A percentile compares a stretch with the other conserved stretches of the same genome.
Evolutionary conservation across 164 flowering plant species (phyloP).

Genomic region (Kingdonia uniflora): DNA sequence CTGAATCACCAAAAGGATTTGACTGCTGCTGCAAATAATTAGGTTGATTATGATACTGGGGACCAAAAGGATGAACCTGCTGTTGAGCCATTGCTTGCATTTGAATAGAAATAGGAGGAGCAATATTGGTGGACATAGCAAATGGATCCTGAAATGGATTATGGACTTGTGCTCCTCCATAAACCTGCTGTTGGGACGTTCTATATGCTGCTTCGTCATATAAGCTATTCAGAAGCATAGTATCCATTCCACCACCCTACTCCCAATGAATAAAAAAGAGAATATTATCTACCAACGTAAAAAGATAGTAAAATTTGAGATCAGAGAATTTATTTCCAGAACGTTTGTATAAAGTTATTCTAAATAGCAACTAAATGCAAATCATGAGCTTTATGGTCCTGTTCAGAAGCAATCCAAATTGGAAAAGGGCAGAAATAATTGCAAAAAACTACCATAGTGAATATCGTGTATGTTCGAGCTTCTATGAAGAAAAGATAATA

Average conservation of each 20-base stretch:
- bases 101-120: constrained; percentile 60
- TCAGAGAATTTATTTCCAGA: background rate
- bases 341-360: too few relatives aligned
- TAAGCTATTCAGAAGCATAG: constrained; percentile 70
- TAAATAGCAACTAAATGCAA: too few relatives aligned
- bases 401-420: too few relatives aligned
- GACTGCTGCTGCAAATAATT: constrained; percentile 30
- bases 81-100: constrained; percentile 65
- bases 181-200: constrained; percentile 68
- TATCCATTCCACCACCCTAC: constrained; percentile 95
- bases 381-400: too few relatives aligned
- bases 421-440: too few relatives aligned
- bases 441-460: too few relatives aligned
- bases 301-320: background rate
- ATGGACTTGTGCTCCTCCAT: constrained; percentile 60
- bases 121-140: constrained; percentile 43
- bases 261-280: constrained; percentile 5
- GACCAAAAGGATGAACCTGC: constrained; percentile 66
- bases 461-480: too few relatives aligned
- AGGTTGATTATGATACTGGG: constrained; percentile 36
- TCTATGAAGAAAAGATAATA: too few relatives aligned
- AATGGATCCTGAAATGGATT: constrained; percentile 96
- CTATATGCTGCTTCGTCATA: constrained; percentile 86
- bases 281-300: background rate
- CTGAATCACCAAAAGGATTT: constrained; percentile 82